Percentiles rank a stretch among this genome's conserved stretches.
phyloP scores from a whole-genome alignment of 805 yeast genomes.

The Myxozyma sirexii region DNA sequence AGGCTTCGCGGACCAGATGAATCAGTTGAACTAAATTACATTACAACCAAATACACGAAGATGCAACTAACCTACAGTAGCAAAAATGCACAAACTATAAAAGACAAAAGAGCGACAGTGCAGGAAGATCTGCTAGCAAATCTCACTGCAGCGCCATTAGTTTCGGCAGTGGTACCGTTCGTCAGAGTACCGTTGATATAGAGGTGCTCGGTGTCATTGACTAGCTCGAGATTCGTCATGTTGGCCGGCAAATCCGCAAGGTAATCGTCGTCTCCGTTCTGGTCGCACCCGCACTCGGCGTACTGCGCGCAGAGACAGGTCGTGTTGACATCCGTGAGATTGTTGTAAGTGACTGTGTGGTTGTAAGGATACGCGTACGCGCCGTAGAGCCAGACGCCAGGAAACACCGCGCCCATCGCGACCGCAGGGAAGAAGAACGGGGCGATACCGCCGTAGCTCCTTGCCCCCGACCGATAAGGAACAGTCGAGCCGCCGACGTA shows the following conservation, averaged over 20 bases:
- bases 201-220: conserved; percentile 17
- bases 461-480: conserved; percentile 19
- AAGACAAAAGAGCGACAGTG: not conserved
- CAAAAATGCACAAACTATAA: not conserved
- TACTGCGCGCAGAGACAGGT: conserved; percentile 23
- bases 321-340: conserved; percentile 10
- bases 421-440: conserved; percentile 11
- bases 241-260: conserved; percentile 15
- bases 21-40: too few species aligned
- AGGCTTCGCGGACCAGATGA: not conserved
- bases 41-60: too few species aligned
- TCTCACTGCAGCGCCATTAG: not conserved
- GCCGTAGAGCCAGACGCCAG: conserved; percentile 17
- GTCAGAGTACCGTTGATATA: conserved; percentile 25
- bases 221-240: not conserved
- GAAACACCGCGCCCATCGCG: conserved; percentile 6
- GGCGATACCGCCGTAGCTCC: conserved; percentile 6
- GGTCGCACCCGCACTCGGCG: conserved; percentile 23
- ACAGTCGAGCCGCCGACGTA: conserved; percentile 22
- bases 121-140: not conserved
- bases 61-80: not conserved
- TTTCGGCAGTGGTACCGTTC: conserved; percentile 22
- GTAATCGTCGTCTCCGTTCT: conserved; percentile 15
- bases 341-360: conserved; percentile 4
- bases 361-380: conserved; percentile 19